Evolutionary conservation across 257 asterid species (phyloP), one percentile per base, ranked within the genome.

Genomic region (Eucommia ulmoides): DNA sequence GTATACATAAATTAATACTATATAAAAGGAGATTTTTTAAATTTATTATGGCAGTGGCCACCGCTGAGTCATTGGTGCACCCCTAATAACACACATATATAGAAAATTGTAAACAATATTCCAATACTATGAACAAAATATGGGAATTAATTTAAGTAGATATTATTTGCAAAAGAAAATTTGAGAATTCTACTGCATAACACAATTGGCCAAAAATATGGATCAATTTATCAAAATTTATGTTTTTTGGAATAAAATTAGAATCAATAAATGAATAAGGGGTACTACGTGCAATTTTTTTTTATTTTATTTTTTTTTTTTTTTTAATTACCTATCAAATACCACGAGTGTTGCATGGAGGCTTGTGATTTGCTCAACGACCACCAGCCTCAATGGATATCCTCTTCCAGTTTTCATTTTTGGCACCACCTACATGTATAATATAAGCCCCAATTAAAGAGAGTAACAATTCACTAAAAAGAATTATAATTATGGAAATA

Each of bases 321-420:
- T 2, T 11, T 41, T 15, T 1, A 24, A 1, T 12, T 68, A 83
- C 94, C 77, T 76, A 60, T 84, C 95, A 17, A 81, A 81, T 11
- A 81, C 82, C 1, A 76, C 89, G 19, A 84, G 55, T 0, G 82
- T 70, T 8, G 93, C 78, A 55, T 70, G 77, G 8, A 76, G 67
- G 52, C 60, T 70, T 64, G 71, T 70, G 51, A 79, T 79, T 55
- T 72, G 73, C 51, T 79, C 87, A 0, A 72, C 54, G 1, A 84
- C 89, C 0, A 69, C 69, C 10, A 61, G 66, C 35, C 64, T 68
- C 54, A 74, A 15, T 0, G 82, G 89, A 61, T 84, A 80, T 17
- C 95, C 93, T 84, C 74, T 84, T 59, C 59, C 81, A 10, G 83
- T 68, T 71, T 56, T 79, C 46, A 84, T 74, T 33, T 76, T 78